Base-by-base conservation (phyloP, 2,329 filamentous ascomycete species). In the Fusarium veterinarium region DNA sequence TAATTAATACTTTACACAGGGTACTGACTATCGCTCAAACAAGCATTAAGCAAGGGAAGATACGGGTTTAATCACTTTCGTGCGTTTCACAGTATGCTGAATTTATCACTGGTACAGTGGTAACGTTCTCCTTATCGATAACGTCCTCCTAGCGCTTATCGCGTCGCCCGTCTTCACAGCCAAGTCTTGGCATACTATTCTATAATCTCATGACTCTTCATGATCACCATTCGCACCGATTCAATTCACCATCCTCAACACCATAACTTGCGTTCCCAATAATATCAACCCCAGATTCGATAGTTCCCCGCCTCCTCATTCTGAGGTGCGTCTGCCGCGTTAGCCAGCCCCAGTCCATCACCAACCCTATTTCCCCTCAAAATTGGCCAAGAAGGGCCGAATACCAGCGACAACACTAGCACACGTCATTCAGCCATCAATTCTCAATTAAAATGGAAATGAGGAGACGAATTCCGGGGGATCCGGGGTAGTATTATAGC, bases 281-380 rank as follows among this genome's bases (percentile, higher is more conserved):
- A 28, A 23, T 9, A 11, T 40, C 40, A 28, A 56, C 60, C 60
- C 60, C 46, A 30, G 40, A 56, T 41, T 65, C 33, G 33, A 38
- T 45, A 46, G 49, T 51, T 51, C 23, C 44, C 52, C 64, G 44
- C 51, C 51, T 45, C 62, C 41, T 35, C 46, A 25, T 62, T 64
- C 12, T 56, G 5, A 51, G 13, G 13, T 40, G 35, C 3, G 8
- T 20, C 40, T 23, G 30, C 38, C 28, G 42, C 57, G 19, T 69
- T 45, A 64, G 37, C 41, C 35, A 28, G 8, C 62, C 64, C 49
- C 44, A 20, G n/a, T 10, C 6, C 35, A 41, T 44, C 31, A 17
- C 31, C 58, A 69, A 69, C 66, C 52, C 8, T 69, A 69, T 69
- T 69, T 58, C 64, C 64, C 64, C 66, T 64, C 57, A 42, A 52